Conservation (phyloP, 148 eudicot genomes). For the Rhododendron ferrugineum region DNA sequence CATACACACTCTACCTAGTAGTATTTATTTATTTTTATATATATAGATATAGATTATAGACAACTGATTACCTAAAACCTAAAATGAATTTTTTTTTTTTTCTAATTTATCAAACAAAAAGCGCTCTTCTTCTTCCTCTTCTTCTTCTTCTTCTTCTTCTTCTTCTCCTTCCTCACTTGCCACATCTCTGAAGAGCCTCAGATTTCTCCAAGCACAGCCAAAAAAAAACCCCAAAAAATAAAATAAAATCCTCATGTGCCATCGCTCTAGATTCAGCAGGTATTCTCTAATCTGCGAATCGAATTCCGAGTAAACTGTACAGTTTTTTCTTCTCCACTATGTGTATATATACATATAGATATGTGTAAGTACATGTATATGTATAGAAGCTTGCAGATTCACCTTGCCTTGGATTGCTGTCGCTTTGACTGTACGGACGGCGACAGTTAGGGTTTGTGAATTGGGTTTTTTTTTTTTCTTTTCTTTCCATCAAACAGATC, state of each 20-base stretch:
- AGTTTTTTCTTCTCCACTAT: constrained; percentile 7
- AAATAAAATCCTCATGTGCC: not conserved
- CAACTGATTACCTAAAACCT: not conserved
- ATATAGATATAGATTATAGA: too few relatives aligned
- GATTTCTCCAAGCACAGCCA: constrained; percentile 7
- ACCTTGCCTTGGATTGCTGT: not conserved
- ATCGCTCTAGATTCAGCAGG: not conserved
- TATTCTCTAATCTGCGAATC: not conserved
- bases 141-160: not conserved
- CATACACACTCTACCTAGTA: not conserved
- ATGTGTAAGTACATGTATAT: not conserved
- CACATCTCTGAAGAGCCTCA: constrained; percentile 4
- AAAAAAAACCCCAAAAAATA: not conserved
- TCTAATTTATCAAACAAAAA: not conserved
- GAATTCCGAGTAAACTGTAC: not conserved
- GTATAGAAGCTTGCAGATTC: not conserved
- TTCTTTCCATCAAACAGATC: constrained; percentile 9
- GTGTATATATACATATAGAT: not conserved
- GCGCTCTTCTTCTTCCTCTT: not conserved
- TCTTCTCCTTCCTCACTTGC: not conserved
- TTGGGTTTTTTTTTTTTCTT: not conserved
- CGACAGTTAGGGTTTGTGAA: not conserved
- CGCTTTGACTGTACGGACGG: not conserved
- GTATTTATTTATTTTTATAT: too few relatives aligned
- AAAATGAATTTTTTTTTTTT: not conserved